phyloP scores from a whole-genome alignment of 106 monocot species.

The Dioscorea zingiberensis region DNA sequence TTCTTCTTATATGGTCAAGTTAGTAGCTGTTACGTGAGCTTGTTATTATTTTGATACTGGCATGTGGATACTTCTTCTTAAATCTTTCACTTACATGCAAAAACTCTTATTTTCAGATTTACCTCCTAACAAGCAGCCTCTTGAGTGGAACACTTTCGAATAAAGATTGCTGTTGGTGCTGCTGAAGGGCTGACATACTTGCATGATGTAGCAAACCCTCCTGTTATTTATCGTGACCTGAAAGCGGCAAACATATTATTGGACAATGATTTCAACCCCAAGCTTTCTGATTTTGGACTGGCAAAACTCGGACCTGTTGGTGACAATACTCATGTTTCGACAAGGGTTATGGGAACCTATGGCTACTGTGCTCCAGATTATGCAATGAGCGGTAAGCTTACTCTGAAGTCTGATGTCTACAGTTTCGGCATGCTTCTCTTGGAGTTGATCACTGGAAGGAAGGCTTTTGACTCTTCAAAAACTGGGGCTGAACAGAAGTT shows the following conservation, averaged over 20 bases:
- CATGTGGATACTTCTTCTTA: no score
- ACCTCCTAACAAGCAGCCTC: conserved; percentile 26
- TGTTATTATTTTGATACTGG: no score
- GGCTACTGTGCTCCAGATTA: no score
- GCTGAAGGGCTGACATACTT: conserved; percentile 59
- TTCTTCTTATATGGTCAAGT: no score
- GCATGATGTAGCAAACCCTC: conserved; percentile 61
- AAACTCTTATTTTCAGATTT: conserved; percentile 32
- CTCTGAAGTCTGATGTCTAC: no score
- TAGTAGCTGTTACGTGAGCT: no score
- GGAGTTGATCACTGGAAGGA: conserved; percentile 57
- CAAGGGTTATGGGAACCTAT: no score
- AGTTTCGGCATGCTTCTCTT: conserved; percentile 66
- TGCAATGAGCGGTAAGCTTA: no score
- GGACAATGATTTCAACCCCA: conserved; percentile 52
- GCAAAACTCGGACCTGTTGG: no score
- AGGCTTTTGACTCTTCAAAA: conserved; percentile 40
- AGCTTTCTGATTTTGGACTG: no score
- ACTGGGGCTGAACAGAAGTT: conserved; percentile 38
- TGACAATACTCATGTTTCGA: no score
- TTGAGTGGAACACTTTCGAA: conserved; percentile 62
- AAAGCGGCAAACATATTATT: conserved; percentile 62
- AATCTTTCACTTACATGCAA: no score
- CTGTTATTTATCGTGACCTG: conserved; percentile 68
- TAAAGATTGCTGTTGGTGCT: conserved; percentile 62